phyloP scores from a whole-genome alignment of 2,329 filamentous ascomycete species.

The Chrysosphaeria jannelii region DNA sequence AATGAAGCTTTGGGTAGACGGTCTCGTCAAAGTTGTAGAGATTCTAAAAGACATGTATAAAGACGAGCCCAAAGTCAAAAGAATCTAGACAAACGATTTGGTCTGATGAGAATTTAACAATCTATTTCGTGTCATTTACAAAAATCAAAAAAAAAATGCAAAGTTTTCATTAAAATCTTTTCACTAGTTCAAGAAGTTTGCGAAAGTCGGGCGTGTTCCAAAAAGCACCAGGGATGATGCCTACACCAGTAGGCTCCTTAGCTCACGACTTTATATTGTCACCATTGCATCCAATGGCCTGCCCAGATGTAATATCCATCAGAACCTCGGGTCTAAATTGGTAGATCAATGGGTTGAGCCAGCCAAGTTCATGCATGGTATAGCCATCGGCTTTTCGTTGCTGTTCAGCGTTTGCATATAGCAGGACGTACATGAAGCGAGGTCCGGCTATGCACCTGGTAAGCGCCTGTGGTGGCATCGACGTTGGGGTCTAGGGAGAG shows the following conservation, averaged over 20 bases:
- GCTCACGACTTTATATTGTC: constrained; percentile 6
- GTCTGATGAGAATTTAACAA: neutral
- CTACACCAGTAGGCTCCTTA: constrained; percentile 15
- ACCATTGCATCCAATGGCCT: constrained; percentile 9
- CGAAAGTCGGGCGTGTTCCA: constrained; percentile 6
- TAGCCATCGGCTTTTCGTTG: too few relatives aligned
- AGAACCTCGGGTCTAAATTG: constrained; percentile 7
- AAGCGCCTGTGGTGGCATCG: too few relatives aligned
- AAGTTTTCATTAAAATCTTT: neutral
- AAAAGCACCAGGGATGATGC: constrained; percentile 3
- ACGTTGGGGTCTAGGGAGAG: too few relatives aligned
- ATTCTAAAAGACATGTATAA: constrained; percentile 47
- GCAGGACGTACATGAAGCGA: too few relatives aligned
- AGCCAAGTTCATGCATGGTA: too few relatives aligned
- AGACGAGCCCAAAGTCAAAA: constrained; percentile 2
- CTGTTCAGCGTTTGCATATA: too few relatives aligned
- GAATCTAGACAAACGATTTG: neutral
- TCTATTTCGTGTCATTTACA: neutral
- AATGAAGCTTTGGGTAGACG: constrained; percentile 40
- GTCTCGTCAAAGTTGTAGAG: constrained; percentile 46
- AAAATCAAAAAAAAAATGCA: neutral
- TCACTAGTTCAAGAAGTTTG: constrained; percentile 4
- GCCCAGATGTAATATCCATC: constrained; percentile 11
- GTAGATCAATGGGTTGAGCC: constrained; percentile 32
- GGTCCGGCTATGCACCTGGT: too few relatives aligned